Evolutionary conservation across 1,284 basidiomycete genomes (phyloP).

Genomic region (Fomitopsis schrenkii): DNA sequence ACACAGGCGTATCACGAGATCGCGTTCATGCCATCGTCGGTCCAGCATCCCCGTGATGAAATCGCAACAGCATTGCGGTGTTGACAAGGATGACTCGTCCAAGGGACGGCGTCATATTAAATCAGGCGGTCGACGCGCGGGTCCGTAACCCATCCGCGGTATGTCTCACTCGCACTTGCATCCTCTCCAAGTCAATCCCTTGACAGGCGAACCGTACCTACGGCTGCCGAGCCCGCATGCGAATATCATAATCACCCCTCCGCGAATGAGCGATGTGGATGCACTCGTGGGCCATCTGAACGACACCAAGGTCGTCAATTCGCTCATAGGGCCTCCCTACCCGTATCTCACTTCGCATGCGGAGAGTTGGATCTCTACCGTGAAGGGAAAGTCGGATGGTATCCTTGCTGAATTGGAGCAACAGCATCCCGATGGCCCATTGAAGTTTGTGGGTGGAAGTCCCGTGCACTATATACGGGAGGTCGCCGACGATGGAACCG

Average conservation of each 20-base stretch:
- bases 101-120: not conserved
- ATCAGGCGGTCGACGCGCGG: not conserved
- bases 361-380: slow-evolving; percentile 26
- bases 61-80: too few relatives aligned
- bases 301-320: slow-evolving; percentile 42
- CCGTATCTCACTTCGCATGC: slow-evolving; percentile 48
- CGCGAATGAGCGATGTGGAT: slow-evolving; percentile 42
- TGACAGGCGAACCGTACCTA: slow-evolving; percentile 23
- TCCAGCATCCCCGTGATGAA: too few relatives aligned
- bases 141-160: not conserved
- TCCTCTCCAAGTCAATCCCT: slow-evolving; percentile 19
- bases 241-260: slow-evolving; percentile 58
- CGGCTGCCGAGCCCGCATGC: slow-evolving; percentile 34
- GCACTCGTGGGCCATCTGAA: slow-evolving; percentile 39
- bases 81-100: not conserved
- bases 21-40: too few relatives aligned
- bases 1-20: too few relatives aligned
- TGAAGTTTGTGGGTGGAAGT: slow-evolving; percentile 32
- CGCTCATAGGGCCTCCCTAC: slow-evolving; percentile 43
- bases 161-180: slow-evolving; percentile 13
- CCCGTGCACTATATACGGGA: slow-evolving; percentile 46
- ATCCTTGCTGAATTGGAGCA: slow-evolving; percentile 35
- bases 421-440: slow-evolving; percentile 23
- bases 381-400: slow-evolving; percentile 22
- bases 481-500: slow-evolving; percentile 42